Percentiles rank a stretch among this genome's conserved stretches.
Evolutionary conservation across 179 eudicot species (phyloP).

Genomic region (Actinidia arguta): DNA sequence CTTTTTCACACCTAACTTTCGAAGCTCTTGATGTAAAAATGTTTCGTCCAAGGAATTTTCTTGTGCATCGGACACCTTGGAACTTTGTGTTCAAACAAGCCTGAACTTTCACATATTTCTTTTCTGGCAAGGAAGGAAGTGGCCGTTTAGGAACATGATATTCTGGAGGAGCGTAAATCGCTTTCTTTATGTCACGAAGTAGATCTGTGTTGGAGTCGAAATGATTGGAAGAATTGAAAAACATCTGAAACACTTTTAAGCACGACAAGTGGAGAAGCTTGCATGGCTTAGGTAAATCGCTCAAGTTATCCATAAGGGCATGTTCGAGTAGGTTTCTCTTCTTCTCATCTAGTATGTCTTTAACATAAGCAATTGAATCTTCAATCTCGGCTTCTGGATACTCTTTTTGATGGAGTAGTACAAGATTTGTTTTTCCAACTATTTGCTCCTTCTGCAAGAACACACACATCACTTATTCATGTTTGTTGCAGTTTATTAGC

Average conservation of each 20-base stretch:
- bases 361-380: slow-evolving; percentile 36
- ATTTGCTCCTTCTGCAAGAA: slow-evolving; percentile 35
- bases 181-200: slow-evolving; percentile 38
- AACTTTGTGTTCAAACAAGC: not conserved
- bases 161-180: slow-evolving; percentile 38
- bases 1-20: not conserved
- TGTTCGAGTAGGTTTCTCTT: slow-evolving; percentile 38
- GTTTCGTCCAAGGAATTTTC: not conserved
- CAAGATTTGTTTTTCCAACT: slow-evolving; percentile 47
- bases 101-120: not conserved
- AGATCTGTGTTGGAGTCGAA: slow-evolving; percentile 40
- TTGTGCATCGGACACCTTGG: not conserved
- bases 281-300: slow-evolving; percentile 31
- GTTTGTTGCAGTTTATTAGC: no score
- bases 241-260: slow-evolving; percentile 49
- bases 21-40: not conserved
- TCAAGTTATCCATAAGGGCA: slow-evolving; percentile 22
- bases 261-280: slow-evolving; percentile 40
- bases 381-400: slow-evolving; percentile 32
- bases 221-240: slow-evolving; percentile 37
- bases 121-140: not conserved
- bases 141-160: not conserved
- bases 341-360: slow-evolving; percentile 23
- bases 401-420: slow-evolving; percentile 35
- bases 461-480: no score